Evolutionary conservation across 1,284 basidiomycete species (phyloP).

Genomic region (Phylloboletellus chloephorus): DNA sequence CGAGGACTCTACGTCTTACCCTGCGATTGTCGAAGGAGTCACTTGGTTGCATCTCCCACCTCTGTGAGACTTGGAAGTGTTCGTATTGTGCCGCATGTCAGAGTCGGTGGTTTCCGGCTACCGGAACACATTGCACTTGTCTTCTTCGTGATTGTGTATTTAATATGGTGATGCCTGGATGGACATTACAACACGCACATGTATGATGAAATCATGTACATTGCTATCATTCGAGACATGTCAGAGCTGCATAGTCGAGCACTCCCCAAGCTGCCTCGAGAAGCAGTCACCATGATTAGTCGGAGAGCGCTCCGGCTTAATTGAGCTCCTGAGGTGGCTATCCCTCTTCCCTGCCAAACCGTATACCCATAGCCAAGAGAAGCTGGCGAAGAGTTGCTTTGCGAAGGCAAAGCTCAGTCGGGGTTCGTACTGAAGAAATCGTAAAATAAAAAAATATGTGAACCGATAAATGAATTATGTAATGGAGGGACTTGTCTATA

Average conservation of each 20-base stretch:
- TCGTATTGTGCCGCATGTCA: no score
- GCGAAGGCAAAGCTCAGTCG: slow-evolving; percentile 35
- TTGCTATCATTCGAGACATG: slow-evolving; percentile 28
- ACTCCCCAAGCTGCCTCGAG: slow-evolving; percentile 46
- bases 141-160: no score
- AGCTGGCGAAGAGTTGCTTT: slow-evolving; percentile 42
- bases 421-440: slow-evolving; percentile 20
- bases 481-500: no score
- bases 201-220: not conserved
- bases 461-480: slow-evolving; percentile 13
- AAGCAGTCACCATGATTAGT: slow-evolving; percentile 35
- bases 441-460: not conserved
- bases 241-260: slow-evolving; percentile 74
- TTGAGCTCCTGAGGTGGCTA: slow-evolving; percentile 45
- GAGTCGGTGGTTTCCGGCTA: no score
- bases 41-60: no score
- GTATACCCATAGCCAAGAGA: slow-evolving; percentile 46
- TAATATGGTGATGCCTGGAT: not conserved
- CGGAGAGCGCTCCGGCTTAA: slow-evolving; percentile 74
- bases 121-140: not conserved
- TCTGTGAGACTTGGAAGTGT: no score
- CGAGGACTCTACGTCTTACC: no score
- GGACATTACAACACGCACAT: not conserved
- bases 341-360: slow-evolving; percentile 40
- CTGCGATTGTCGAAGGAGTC: no score